Evolutionary conservation across 441 rosid genomes (phyloP), one percentile per base, ranked within the genome.

Genomic region (Macaranga tanarius): DNA sequence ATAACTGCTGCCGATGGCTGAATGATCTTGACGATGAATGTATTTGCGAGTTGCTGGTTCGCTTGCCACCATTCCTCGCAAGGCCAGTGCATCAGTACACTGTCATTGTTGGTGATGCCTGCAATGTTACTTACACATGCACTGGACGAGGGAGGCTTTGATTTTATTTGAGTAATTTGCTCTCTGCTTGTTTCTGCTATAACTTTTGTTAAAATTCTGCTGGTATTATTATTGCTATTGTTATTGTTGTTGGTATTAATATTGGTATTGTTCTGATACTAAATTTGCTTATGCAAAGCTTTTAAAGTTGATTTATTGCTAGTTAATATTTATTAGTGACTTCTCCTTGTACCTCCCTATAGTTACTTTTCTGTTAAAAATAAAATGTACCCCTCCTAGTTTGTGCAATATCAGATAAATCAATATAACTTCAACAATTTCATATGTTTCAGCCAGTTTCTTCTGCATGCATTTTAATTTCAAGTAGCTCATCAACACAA

Each of bases 1-100:
- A 77, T 40, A 79, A 79, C 10, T 89, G 95, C 60, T 89, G 95
- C 76, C 79, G 85, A 42, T 89, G 94, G 94, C 75, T 88, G 67
- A 80, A 74, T 52, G 79, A 84, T 73, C 73, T 90, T 66, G 90
- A 88, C 20, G 65, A 76, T 34, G 89, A 84, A 70, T 90, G 95
- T 44, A 87, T 85, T 20, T 90, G 92, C 48, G 86, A 85, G 34
- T 71, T 86, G 79, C 79, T 90, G 62, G 81, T 86, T 76, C 86
- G 72, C 63, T 78, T 88, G 78, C 95, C 95, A 0, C 52, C 82
- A 38, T 83, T 90, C 71, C 87, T 90, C 55, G 75, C 90, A 0
- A 84, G 63, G 79, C 88, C 90, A 5, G 26, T 47, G 19, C 95
- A 88, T 72, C 63, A 79, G 54, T 88, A 81, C 78, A 83, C 81